Evolutionary conservation across 345 rosid species (phyloP), one percentile per base, ranked within the genome.

Genomic region (Gossypium raimondii): DNA sequence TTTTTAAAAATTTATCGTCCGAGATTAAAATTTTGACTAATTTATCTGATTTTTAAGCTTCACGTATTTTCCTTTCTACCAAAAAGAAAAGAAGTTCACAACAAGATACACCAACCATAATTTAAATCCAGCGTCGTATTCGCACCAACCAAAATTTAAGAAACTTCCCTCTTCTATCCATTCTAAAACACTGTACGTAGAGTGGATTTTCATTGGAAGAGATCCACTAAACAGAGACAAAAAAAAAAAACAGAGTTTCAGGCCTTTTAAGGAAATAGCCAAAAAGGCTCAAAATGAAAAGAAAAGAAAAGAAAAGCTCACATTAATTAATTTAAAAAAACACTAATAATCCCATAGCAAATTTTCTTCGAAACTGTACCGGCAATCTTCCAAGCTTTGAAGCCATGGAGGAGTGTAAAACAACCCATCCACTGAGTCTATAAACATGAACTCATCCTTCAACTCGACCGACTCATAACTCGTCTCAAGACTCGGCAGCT

Each of bases 401-500:
- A 82, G 79, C 85, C 87, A 87, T 0, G 87, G 88, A 2, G 89
- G 85, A 3, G 84, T 76, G 61, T 81, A 79, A 22, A 82, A 74
- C 85, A 84, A 84, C 4, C 81, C 84, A 18, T 80, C 92, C 18
- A 82, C 57, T 3, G 87, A 79, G 81, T 89, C 89, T 57, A 77
- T 47, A 52, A 80, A 84, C 51, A 87, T 88, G 0, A 90, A 85
- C 79, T 88, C 89, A 27, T 66, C 78, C 59, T 81, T 81, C 70
- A 83, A 50, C 18, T 66, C 81, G 18, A 75, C 51, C 2, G 87
- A 78, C 44, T 86, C 85, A 44, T 76, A 88, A 78, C 82, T 79
- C 41, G 87, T 62, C 45, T 78, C 97, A 2, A 93, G 79, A 73
- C 86, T 86, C 44, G 98, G 98, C 66, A 94, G 66, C 83, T 94